These are phyloP conservation scores for Kernera saxatilis DNA, from an alignment of 345 rosid species.

Conservation along the genomic window DNA sequence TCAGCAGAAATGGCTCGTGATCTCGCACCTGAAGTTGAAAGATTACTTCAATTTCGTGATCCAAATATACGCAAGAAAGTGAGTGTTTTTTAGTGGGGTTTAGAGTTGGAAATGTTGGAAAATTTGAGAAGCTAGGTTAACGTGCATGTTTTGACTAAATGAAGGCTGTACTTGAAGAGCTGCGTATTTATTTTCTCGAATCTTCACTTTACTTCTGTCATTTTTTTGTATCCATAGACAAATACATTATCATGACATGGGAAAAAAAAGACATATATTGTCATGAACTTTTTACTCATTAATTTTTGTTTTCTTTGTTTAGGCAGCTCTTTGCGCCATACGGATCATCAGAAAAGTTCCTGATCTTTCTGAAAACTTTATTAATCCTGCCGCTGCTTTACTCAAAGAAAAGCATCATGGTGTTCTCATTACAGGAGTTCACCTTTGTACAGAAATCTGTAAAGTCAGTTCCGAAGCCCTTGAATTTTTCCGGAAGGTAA, in stretches of 20 bases:
- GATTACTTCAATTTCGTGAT: conserved; percentile 89
- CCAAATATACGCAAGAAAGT: conserved; percentile 95
- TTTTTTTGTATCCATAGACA: neutral
- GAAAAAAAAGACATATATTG: too few species aligned
- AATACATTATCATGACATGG: neutral
- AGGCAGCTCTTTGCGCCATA: conserved; percentile 97
- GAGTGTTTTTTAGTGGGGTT: conserved; percentile 21
- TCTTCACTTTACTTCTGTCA: neutral
- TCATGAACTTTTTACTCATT: neutral
- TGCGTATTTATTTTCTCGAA: neutral
- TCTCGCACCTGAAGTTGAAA: conserved; percentile 97
- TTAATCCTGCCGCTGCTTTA: conserved; percentile 71
- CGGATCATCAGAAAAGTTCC: conserved; percentile 94
- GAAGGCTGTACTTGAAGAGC: neutral
- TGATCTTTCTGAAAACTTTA: conserved; percentile 90
- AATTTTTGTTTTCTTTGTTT: conserved; percentile 18
- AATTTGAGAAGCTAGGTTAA: neutral
- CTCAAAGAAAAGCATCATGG: conserved; percentile 99
- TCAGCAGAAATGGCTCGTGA: conserved; percentile 99
- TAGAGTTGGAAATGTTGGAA: neutral
- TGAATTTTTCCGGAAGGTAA: conserved; percentile 83
- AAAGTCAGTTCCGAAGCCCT: conserved; percentile 84
- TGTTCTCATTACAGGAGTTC: conserved; percentile 85
- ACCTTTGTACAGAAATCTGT: conserved; percentile 88
- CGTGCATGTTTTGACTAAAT: neutral